Evolutionary conservation across 495 filamentous ascomycete species (phyloP), one percentile per base, ranked within the genome.

Genomic region (Trichoderma reesei): DNA sequence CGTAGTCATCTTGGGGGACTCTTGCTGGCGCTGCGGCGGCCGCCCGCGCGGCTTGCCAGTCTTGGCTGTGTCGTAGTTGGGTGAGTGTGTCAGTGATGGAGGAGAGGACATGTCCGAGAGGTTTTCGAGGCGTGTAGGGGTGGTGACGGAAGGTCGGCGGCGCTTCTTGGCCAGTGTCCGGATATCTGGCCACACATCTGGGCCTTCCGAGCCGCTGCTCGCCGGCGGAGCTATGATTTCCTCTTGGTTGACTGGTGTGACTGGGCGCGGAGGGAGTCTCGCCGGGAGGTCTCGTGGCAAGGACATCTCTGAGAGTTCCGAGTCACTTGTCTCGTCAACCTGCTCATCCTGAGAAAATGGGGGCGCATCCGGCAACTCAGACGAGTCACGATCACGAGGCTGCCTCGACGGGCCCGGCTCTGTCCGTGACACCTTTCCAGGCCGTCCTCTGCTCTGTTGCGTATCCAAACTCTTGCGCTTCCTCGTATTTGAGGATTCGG

Each of bases 61-160:
- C 4, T 34, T 59, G 61, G 64, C 42, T 1, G 67, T 42, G 42
- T 67, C 71, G 64, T 76, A 79, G 63, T 80, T 79, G 3, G 79
- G 79, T 3, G 79, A 82, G 65, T 82, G 78, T 10, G 79, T 82
- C 0, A 82, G 73, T 3, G 79, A 82, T 3, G 79, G 79, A 0
- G 78, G 79, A 13, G 79, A 82, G 1, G 79, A 82, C 14, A 79
- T 68, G 39, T 77, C 73, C 8, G 78, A 80, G 63, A 51, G 75
- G 67, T 71, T 62, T 62, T 62, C 39, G 70, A 59, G 42, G 63
- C 66, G 9, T 67, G 69, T 20, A 42, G 60, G 5, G 67, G 63
- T 14, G 68, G 69, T 20, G 66, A 65, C n/a, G 66, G 37, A 41
- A 68, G 70, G 65, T 72, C 72, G n/a, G 61, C 71, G 13, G 68